Conservation (phyloP, 73 alveolate species). For the Paramecium pentaurelia region DNA sequence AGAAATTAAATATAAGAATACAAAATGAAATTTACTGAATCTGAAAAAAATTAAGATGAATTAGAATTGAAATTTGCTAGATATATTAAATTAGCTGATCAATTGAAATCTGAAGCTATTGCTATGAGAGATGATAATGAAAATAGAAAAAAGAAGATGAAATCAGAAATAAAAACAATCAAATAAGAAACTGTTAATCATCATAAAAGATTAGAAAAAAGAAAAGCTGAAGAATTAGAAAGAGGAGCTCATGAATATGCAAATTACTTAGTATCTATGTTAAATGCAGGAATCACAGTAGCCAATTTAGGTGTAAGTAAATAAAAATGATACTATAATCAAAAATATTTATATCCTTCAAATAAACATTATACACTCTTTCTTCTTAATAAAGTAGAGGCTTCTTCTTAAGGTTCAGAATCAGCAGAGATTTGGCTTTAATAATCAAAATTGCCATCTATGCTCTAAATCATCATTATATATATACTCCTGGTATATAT, state of each 20-base stretch:
- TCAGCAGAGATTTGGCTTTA: slow-evolving; percentile 29
- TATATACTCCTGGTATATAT: slow-evolving; percentile 39
- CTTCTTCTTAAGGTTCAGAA: slow-evolving; percentile 14
- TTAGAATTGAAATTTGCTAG: slow-evolving; percentile 55
- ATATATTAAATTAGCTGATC: slow-evolving; percentile 57
- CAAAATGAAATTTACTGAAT: slow-evolving; percentile 65
- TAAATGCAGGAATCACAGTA: slow-evolving; percentile 58
- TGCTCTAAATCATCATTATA: background rate
- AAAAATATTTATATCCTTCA: slow-evolving; percentile 35
- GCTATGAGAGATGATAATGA: slow-evolving; percentile 53
- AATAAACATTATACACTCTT: slow-evolving; percentile 37
- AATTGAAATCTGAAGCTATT: slow-evolving; percentile 43
- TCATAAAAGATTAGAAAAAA: slow-evolving; percentile 62
- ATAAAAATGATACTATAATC: slow-evolving; percentile 48
- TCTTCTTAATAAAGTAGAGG: background rate
- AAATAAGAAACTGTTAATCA: slow-evolving; percentile 59
- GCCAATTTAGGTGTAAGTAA: slow-evolving; percentile 61
- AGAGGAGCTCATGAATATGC: slow-evolving; percentile 77
- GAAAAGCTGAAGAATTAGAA: slow-evolving; percentile 68
- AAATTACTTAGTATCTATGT: slow-evolving; percentile 63
- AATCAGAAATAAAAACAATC: slow-evolving; percentile 37
- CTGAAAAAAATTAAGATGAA: slow-evolving; percentile 62
- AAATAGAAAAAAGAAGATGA: slow-evolving; percentile 28
- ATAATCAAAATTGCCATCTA: slow-evolving; percentile 46
- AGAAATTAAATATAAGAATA: slow-evolving; percentile 58